These are phyloP conservation scores for Hypoxylon rubiginosum DNA, from an alignment of 2,329 filamentous ascomycete species.

Conservation along the genomic window DNA sequence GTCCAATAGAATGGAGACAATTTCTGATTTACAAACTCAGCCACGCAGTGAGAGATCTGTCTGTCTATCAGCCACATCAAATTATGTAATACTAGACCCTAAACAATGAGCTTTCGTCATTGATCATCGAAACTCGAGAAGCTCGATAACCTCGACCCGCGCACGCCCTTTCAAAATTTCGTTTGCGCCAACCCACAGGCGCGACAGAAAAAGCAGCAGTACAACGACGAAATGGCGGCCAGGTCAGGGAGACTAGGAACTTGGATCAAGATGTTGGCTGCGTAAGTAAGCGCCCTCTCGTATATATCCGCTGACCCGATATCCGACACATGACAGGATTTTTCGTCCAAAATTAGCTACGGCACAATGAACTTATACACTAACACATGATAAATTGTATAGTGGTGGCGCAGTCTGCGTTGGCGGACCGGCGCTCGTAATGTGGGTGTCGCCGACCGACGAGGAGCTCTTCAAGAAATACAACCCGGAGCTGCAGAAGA, in stretches of 20 bases:
- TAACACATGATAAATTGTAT: constrained; percentile 23
- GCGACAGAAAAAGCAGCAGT: neutral
- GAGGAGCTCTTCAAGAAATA: constrained; percentile 94
- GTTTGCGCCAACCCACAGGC: constrained; percentile 23
- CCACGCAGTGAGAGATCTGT: constrained; percentile 7
- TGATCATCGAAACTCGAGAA: constrained; percentile 23
- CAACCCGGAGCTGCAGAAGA: constrained; percentile 93
- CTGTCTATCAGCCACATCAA: constrained; percentile 24
- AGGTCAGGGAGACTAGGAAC: constrained; percentile 68
- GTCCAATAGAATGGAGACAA: constrained; percentile 27
- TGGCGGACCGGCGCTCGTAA: constrained; percentile 87
- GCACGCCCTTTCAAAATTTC: constrained; percentile 2
- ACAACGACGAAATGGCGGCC: constrained; percentile 54
- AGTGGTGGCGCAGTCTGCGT: constrained; percentile 81
- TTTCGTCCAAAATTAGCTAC: neutral
- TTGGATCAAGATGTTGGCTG: constrained; percentile 77
- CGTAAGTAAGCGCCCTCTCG: constrained; percentile 65
- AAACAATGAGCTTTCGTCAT: constrained; percentile 45
- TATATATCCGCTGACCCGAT: constrained; percentile 26
- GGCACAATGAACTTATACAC: neutral
- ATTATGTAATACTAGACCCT: constrained; percentile 35
- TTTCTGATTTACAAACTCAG: constrained; percentile 26
- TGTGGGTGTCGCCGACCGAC: constrained; percentile 84
- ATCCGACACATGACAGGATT: constrained; percentile 4
- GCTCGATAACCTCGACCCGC: constrained; percentile 11